Conservation (phyloP, 2,329 filamentous ascomycete species). For the Colletotrichum chrysophilum region DNA sequence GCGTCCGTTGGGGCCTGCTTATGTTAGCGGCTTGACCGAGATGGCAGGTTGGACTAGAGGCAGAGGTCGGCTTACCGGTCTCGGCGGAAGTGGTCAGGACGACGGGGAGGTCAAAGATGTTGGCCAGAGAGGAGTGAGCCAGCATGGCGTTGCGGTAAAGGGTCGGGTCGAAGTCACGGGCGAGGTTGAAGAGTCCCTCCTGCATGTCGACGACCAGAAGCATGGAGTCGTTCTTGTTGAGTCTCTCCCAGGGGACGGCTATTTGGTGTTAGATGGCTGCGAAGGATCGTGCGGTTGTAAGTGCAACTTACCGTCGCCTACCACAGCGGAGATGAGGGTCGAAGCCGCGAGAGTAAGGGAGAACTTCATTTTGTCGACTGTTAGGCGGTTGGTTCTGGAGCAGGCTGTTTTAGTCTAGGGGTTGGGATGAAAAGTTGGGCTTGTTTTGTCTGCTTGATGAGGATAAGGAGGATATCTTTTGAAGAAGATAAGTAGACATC, state of each 20-base stretch:
- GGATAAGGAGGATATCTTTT: neutral
- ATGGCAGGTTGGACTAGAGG: accelerated
- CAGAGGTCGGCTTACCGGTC: constrained; percentile 35
- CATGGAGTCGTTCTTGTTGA: constrained; percentile 37
- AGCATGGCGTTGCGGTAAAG: constrained; percentile 72
- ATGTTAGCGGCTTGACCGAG: neutral
- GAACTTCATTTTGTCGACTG: constrained; percentile 17
- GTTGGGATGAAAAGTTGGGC: neutral
- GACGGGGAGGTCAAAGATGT: constrained; percentile 71
- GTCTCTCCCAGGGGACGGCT: constrained; percentile 35
- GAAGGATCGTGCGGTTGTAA: neutral
- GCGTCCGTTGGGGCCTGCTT: constrained; percentile 70
- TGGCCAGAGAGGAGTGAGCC: constrained; percentile 69
- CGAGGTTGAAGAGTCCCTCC: constrained; percentile 42
- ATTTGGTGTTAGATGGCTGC: neutral
- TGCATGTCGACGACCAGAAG: constrained; percentile 43
- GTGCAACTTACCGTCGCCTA: neutral
- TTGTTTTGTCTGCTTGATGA: constrained; percentile 17
- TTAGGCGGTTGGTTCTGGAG: neutral
- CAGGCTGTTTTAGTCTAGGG: neutral
- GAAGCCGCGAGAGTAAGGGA: constrained; percentile 15
- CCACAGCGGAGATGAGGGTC: constrained; percentile 17
- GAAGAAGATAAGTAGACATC: neutral
- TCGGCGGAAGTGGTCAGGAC: constrained; percentile 75
- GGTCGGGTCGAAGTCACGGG: constrained; percentile 70